Conservation (phyloP, 805 yeast genomes). For the Brettanomyces custersianus region DNA sequence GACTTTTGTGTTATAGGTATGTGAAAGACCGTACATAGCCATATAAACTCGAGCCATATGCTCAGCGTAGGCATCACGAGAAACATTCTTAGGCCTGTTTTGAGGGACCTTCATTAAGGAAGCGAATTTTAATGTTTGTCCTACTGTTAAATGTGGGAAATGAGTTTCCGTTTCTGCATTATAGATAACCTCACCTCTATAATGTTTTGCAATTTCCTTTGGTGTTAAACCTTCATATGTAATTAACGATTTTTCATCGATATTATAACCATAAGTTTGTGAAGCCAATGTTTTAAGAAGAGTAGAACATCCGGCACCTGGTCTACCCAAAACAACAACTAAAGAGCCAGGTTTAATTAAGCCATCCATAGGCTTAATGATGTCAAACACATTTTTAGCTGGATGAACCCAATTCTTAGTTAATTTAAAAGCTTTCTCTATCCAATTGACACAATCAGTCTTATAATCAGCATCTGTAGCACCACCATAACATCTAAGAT, state of each 20-base stretch:
- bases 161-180: conserved; percentile 61
- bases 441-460: conserved; percentile 38
- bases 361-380: conserved; percentile 57
- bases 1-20: conserved; percentile 45
- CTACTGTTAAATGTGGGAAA: conserved; percentile 58
- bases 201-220: conserved; percentile 37
- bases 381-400: conserved; percentile 29
- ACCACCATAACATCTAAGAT: conserved; percentile 49
- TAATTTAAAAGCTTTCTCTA: conserved; percentile 19
- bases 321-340: conserved; percentile 65
- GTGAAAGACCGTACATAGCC: conserved; percentile 26
- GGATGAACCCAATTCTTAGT: conserved; percentile 2
- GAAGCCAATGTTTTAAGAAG: conserved; percentile 49
- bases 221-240: conserved; percentile 47
- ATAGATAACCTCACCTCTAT: conserved; percentile 60
- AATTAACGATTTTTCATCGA: conserved; percentile 36
- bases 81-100: conserved; percentile 45
- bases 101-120: conserved; percentile 49
- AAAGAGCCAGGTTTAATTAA: conserved; percentile 50
- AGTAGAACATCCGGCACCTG: conserved; percentile 72
- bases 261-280: conserved; percentile 49
- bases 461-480: conserved; percentile 56
- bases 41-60: conserved; percentile 32
- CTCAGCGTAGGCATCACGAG: conserved; percentile 40
- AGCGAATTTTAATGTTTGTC: conserved; percentile 55